Evolutionary conservation across 306 rosid genomes (phyloP), one percentile per base, ranked within the genome.

Genomic region (Luffa aegyptiaca): DNA sequence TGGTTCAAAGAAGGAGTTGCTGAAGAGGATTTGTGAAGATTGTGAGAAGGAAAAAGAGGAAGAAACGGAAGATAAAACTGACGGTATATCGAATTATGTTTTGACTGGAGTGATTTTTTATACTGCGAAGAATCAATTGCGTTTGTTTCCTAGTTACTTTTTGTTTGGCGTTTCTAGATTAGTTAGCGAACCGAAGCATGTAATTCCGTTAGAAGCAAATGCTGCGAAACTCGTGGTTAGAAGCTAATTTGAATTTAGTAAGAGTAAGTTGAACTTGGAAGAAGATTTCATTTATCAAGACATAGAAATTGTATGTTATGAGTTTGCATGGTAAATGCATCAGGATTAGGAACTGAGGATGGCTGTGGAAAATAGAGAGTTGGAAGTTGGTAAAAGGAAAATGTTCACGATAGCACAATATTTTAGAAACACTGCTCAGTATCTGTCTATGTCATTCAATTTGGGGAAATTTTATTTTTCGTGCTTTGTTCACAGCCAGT

Each of bases 1-100:
- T 80, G 88, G 88, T 11, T 81, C 86, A 0, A 88, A 84, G 84
- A 90, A 83, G 84, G 86, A 80, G 26, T 77, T 87, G 64, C 80
- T 88, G 53, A 84, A 84, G 82, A 84, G 85, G 74, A 84, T 88
- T 17, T 81, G 81, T 62, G 52, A 83, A 10, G 80, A 87, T 59
- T 85, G 81, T 5, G 86, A 77, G 18, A 73, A 80, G 48, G 65
- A 55, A 42, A 26, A 46, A n/a, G 76, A 51, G 51, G 84, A 58
- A 10, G 70, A 46, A 13, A 59, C 44, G 5, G 81, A 78, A 51
- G 81, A 74, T 42, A 76, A 39, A 77, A 46, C 81, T 31, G 80
- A 66, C 8, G 87, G 90, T 90, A 84, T 63, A 83, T 69, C 48
- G 62, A 62, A 35, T 31, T 18, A 75, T 69, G 33, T 31, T 3